Evolutionary conservation across 2,329 filamentous ascomycete genomes (phyloP).

Genomic region (Fusarium sp.): DNA sequence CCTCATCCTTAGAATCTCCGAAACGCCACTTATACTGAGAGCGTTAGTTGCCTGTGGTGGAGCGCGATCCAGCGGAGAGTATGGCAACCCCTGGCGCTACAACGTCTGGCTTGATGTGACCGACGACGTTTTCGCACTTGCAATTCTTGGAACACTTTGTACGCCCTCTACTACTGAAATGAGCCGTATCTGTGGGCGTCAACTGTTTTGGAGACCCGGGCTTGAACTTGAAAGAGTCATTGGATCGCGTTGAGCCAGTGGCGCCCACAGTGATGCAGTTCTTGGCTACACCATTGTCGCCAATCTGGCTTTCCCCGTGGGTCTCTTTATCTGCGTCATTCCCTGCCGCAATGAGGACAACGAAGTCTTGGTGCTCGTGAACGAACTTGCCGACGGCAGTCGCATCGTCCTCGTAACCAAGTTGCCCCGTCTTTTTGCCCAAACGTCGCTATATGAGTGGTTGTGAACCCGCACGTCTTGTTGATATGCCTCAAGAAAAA

Average conservation of each 20-base stretch:
- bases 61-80: not conserved
- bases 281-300: not conserved
- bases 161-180: not conserved
- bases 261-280: slow-evolving; percentile 10
- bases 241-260: not conserved
- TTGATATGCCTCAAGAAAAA: not conserved
- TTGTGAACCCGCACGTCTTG: not conserved
- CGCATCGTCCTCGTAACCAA: rapidly evolving
- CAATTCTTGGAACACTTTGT: not conserved
- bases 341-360: not conserved
- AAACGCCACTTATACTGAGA: not conserved
- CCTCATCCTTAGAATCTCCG: not conserved
- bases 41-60: not conserved
- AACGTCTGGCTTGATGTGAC: slow-evolving; percentile 13
- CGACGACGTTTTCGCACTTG: not conserved
- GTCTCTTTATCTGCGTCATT: not conserved
- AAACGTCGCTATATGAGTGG: not conserved
- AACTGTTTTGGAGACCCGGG: not conserved
- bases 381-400: not conserved
- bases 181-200: not conserved
- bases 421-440: not conserved
- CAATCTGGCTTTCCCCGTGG: not conserved
- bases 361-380: not conserved
- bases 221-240: not conserved
- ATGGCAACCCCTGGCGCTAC: slow-evolving; percentile 5